A percentile compares a stretch with the other conserved stretches of the same genome.
Evolutionary conservation across 257 asterid genomes (phyloP).

Genomic region (Jacaranda copaia): DNA sequence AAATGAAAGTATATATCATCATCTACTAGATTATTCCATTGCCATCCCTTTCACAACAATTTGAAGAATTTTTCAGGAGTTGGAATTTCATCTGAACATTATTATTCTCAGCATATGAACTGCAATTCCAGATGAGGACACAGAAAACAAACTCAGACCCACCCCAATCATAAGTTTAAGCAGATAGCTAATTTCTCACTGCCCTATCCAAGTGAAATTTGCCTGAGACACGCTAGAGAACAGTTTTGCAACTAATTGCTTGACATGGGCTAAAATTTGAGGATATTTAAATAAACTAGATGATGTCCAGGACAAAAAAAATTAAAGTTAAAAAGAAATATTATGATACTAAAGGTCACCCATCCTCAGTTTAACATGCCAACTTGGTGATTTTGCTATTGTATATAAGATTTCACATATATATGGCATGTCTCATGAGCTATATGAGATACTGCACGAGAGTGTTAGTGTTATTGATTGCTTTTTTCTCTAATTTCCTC

Average conservation of each 20-base stretch:
- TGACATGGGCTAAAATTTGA: background rate
- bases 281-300: background rate
- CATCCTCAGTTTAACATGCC: constrained; percentile 1
- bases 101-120: background rate
- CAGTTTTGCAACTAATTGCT: background rate
- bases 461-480: background rate
- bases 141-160: constrained; percentile 2
- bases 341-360: background rate
- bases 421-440: background rate
- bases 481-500: background rate
- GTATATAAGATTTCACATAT: background rate
- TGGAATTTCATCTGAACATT: background rate
- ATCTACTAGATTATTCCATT: constrained; percentile 1
- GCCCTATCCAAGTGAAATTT: background rate
- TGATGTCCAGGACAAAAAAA: background rate
- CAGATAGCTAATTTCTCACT: background rate
- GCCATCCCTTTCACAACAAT: background rate
- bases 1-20: background rate
- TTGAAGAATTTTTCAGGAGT: background rate
- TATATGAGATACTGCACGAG: constrained; percentile 1
- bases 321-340: background rate
- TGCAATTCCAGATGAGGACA: background rate
- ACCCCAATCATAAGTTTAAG: background rate
- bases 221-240: background rate
- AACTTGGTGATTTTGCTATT: background rate